Conservation (phyloP, 2,329 filamentous ascomycete genomes). For the Sphaerulina musiva region DNA sequence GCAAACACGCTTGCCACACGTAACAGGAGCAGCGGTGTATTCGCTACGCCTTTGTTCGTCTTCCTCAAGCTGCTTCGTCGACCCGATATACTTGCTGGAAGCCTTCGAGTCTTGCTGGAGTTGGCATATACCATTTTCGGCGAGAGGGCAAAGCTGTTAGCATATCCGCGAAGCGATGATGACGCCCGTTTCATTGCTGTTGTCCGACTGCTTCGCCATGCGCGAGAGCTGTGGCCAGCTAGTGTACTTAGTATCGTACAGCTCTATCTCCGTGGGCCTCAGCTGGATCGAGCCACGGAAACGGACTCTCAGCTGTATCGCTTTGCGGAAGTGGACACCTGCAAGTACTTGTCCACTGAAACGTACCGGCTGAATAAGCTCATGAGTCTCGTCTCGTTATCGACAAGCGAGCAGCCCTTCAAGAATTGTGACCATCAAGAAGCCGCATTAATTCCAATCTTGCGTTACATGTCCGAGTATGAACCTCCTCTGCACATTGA, state of each 20-base stretch:
- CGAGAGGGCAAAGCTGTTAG: neutral
- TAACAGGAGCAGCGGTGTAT: neutral
- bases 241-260: constrained; percentile 31
- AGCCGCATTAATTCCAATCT: constrained; percentile 51
- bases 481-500: constrained; percentile 51
- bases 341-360: constrained; percentile 1
- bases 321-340: neutral
- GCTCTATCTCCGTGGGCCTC: constrained; percentile 1
- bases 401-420: constrained; percentile 46
- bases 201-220: constrained; percentile 46
- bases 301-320: too few species aligned
- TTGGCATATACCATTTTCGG: constrained; percentile 5
- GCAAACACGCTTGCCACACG: constrained; percentile 16
- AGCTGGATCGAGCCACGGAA: neutral
- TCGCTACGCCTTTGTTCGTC: constrained; percentile 42
- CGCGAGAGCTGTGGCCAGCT: constrained; percentile 45
- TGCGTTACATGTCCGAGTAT: constrained; percentile 52
- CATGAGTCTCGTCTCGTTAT: constrained; percentile 29
- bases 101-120: constrained; percentile 39
- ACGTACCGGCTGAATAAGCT: constrained; percentile 26
- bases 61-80: constrained; percentile 44
- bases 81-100: constrained; percentile 35
- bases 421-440: constrained; percentile 46
- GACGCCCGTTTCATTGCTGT: constrained; percentile 36
- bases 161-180: constrained; percentile 6